Percentiles rank a stretch among this genome's conserved stretches.
Evolutionary conservation across 768 basidiomycete genomes (phyloP).

Genomic region (Podaxis carcinomalis): DNA sequence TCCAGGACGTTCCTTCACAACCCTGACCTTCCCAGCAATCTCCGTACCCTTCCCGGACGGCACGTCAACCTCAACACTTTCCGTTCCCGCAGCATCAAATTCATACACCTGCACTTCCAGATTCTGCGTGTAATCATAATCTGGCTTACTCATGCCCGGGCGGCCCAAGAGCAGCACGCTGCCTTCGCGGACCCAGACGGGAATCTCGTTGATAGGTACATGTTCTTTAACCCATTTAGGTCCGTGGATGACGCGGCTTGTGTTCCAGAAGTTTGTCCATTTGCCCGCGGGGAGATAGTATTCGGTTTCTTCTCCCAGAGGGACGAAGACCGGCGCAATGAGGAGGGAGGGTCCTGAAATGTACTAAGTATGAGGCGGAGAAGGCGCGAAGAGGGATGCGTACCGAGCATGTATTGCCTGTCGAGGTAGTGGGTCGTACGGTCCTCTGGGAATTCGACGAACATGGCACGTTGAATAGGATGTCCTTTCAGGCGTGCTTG

Average conservation of each 20-base stretch:
- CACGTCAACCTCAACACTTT: slow-evolving; percentile 30
- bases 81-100: slow-evolving; percentile 40
- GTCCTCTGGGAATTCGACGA: slow-evolving; percentile 58
- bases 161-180: slow-evolving; percentile 59
- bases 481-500: slow-evolving; percentile 47
- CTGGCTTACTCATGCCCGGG: slow-evolving; percentile 44
- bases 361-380: neutral
- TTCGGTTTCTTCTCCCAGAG: slow-evolving; percentile 47
- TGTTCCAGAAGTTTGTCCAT: slow-evolving; percentile 60
- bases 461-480: slow-evolving; percentile 62
- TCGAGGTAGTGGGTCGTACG: slow-evolving; percentile 57
- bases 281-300: slow-evolving; percentile 58
- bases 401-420: slow-evolving; percentile 50
- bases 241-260: slow-evolving; percentile 48
- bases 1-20: slow-evolving; percentile 11
- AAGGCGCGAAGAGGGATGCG: slow-evolving; percentile 3
- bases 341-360: slow-evolving; percentile 49
- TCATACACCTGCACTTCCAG: slow-evolving; percentile 53
- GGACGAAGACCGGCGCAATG: slow-evolving; percentile 59
- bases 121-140: slow-evolving; percentile 51
- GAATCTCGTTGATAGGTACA: slow-evolving; percentile 60
- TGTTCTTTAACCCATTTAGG: slow-evolving; percentile 60
- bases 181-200: slow-evolving; percentile 61
- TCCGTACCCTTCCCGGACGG: slow-evolving; percentile 36
- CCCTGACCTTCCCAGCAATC: slow-evolving; percentile 39